phyloP scores from a whole-genome alignment of 495 filamentous ascomycete species.

The Daldinia grandis region DNA sequence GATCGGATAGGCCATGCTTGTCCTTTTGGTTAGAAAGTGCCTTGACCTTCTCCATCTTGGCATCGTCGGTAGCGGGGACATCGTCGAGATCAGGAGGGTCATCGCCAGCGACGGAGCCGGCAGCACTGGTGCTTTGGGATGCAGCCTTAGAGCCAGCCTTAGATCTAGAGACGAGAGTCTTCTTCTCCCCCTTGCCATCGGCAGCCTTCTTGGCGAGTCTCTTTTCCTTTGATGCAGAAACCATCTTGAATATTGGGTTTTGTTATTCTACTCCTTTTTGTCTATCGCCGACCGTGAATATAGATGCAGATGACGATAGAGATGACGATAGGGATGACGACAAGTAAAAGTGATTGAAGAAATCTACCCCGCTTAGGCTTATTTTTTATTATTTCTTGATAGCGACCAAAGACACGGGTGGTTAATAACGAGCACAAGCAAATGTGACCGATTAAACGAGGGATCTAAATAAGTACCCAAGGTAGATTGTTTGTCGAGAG shows the following conservation, averaged over 20 bases:
- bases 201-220: constrained; percentile 94
- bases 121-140: constrained; percentile 70
- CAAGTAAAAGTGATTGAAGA: constrained; percentile 9
- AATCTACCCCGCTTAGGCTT: constrained; percentile 38
- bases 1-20: constrained; percentile 93
- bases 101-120: constrained; percentile 74
- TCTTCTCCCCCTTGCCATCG: constrained; percentile 74
- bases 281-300: constrained; percentile 19
- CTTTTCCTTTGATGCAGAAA: constrained; percentile 97
- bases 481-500: neutral
- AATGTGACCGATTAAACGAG: constrained; percentile 28
- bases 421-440: constrained; percentile 28
- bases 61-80: constrained; percentile 71
- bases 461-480: constrained; percentile 4
- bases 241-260: constrained; percentile 62
- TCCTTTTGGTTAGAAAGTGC: constrained; percentile 82
- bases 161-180: constrained; percentile 71
- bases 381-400: neutral
- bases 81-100: constrained; percentile 68
- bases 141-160: constrained; percentile 72
- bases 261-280: constrained; percentile 13
- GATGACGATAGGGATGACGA: neutral
- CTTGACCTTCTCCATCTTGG: constrained; percentile 82
- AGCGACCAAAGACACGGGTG: constrained; percentile 10
- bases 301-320: too few relatives aligned